phyloP scores from a whole-genome alignment of 139 green algal species.

The Auxenochlorella protothecoides region DNA sequence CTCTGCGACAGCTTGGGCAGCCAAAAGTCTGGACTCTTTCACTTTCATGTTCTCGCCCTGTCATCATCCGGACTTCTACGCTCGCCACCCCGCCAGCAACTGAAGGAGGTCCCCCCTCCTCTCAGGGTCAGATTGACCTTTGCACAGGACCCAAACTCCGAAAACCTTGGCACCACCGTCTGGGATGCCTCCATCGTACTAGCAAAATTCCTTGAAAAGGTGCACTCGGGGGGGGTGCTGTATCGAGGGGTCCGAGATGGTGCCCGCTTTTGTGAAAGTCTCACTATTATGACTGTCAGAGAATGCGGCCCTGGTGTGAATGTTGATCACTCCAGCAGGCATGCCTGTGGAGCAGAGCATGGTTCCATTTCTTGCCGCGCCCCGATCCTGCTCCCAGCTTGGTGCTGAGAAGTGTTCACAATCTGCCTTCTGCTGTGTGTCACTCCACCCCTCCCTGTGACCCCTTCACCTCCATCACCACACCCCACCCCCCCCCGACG shows the following conservation, averaged over 20 bases:
- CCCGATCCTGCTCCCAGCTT: too few relatives aligned
- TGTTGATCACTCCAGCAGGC: too few relatives aligned
- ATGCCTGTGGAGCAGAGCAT: too few relatives aligned
- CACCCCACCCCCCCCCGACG: background rate
- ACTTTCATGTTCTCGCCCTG: background rate
- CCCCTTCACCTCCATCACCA: background rate
- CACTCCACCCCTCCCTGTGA: too few relatives aligned
- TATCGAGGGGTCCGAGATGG: background rate
- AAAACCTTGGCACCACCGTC: conserved; percentile 82
- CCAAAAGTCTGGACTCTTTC: background rate
- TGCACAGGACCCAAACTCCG: conserved; percentile 62
- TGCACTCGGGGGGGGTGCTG: background rate
- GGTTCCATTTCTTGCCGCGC: too few relatives aligned
- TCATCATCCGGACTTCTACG: background rate
- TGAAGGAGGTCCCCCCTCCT: background rate
- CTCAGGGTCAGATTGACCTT: conserved; percentile 42
- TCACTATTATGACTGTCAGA: too few relatives aligned
- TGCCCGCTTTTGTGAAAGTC: too few relatives aligned
- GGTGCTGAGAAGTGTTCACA: too few relatives aligned
- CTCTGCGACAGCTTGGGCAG: background rate
- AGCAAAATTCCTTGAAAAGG: conserved; percentile 85
- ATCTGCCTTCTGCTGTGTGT: too few relatives aligned
- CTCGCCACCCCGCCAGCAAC: background rate
- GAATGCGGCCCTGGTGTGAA: too few relatives aligned
- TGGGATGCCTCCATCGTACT: conserved; percentile 87